Evolutionary conservation across 2,329 filamentous ascomycete genomes (phyloP).

Genomic region (Neofusicoccum laricinum): DNA sequence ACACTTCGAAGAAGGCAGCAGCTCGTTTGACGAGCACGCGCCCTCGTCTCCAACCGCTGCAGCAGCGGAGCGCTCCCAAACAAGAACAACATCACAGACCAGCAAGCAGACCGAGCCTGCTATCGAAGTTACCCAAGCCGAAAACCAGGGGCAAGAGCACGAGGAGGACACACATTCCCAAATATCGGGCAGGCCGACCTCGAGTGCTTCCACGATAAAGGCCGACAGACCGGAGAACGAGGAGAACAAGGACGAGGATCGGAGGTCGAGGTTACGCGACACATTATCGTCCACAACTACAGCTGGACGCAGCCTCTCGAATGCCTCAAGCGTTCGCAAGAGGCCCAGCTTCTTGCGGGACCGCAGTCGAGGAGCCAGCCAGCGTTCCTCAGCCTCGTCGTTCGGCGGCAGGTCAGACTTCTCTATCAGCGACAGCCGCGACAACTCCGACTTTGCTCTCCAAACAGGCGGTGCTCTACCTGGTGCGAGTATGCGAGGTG

Average conservation of each 20-base stretch:
- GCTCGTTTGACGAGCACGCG: constrained; percentile 30
- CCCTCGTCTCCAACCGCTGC: constrained; percentile 45
- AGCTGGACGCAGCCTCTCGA: not conserved
- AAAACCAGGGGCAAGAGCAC: constrained; percentile 6
- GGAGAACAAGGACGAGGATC: not conserved
- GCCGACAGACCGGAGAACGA: constrained; percentile 3
- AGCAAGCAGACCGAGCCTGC: constrained; percentile 6
- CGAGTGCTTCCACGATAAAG: constrained; percentile 39
- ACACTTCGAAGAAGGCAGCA: constrained; percentile 27
- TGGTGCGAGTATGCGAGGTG: constrained; percentile 36
- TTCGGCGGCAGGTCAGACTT: constrained; percentile 52
- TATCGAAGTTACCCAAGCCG: constrained; percentile 12
- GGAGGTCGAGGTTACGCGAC: not conserved
- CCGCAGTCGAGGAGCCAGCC: constrained; percentile 48
- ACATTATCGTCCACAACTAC: not conserved
- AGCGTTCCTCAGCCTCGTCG: constrained; percentile 59
- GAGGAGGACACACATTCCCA: constrained; percentile 11
- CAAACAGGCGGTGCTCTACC: constrained; percentile 77
- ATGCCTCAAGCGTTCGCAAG: constrained; percentile 26
- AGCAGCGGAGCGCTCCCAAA: constrained; percentile 36
- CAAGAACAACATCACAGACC: constrained; percentile 16
- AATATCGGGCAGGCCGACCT: constrained; percentile 25
- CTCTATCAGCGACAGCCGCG: constrained; percentile 58
- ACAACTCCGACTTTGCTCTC: constrained; percentile 74
- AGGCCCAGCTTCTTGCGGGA: constrained; percentile 56